Base-by-base conservation (phyloP, 805 yeast genomes). In the Wickerhamiella spandovensis region DNA sequence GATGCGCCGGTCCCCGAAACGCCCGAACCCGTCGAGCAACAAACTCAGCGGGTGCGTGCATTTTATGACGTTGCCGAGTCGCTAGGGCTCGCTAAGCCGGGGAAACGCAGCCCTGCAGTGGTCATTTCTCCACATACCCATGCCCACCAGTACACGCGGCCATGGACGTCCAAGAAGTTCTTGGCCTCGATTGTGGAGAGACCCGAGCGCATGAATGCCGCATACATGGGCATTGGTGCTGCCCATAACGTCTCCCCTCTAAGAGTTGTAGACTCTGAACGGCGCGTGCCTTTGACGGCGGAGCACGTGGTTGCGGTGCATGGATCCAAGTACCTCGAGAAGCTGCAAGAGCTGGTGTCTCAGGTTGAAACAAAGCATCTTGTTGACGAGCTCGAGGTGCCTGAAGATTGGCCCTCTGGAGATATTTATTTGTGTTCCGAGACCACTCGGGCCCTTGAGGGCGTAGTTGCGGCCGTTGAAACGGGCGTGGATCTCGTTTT, bases 331-430 rank as follows among this genome's bases (percentile, higher is more conserved):
- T 85, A 92, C 90, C 84, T 86, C 2, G 66, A 71, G 24, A 70
- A 74, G 51, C 64, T 85, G 20, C 67, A 73, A 50, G 73, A 76
- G 48, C 62, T 84, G 18, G 83, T 92, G 61, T 61, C 69, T 18
- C 77, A 73, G 23, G 76, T 85, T n/a, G 74, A 73, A 44, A 70
- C 61, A 0, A 79, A 79, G 60, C 67, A 84, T 43, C 64, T 64
- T 9, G 64, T 69, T 0, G 75, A 77, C 18, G 69, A 77, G 58
- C 58, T 84, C 2, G 95, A 85, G 64, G 87, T 84, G 1, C 94
- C 94, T 0, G 81, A 75, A 5, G 76, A 75, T 38, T 85, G 95
- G 95, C 83, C 84, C 52, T 74, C 83, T 2, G 92, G 92, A 13
- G 95, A 85, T 60, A 83, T 86, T 30, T 85, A 85, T 61, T 61